Evolutionary conservation across 805 yeast species (phyloP).

Genomic region (Kuraishia capsulata): DNA sequence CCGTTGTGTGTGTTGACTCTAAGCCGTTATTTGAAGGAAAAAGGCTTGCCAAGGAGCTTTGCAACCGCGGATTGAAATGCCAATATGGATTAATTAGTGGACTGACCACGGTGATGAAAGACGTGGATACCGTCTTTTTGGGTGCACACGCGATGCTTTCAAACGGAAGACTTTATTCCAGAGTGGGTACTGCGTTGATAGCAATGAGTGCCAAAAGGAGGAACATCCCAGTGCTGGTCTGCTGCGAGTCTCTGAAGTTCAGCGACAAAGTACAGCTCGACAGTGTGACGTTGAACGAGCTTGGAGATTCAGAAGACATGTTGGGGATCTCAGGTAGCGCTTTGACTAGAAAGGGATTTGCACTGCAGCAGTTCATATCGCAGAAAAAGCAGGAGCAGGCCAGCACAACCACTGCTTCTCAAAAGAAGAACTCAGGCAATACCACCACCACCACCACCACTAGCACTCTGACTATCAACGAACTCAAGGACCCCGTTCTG

Average conservation of each 20-base stretch:
- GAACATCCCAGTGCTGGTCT: conserved; percentile 88
- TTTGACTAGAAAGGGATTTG: conserved; percentile 44
- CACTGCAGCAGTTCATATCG: conserved; percentile 53
- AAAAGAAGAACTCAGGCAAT: conserved; percentile 14
- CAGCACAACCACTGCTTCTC: background rate
- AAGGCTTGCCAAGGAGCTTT: conserved; percentile 56
- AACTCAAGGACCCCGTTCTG: conserved; percentile 34
- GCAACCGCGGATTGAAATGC: conserved; percentile 55
- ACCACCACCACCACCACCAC: conserved; percentile 16
- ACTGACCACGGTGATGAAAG: conserved; percentile 69
- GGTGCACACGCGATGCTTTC: conserved; percentile 98
- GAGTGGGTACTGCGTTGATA: conserved; percentile 91
- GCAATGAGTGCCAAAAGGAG: conserved; percentile 86
- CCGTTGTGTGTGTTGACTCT: conserved; percentile 83
- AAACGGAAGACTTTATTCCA: conserved; percentile 84
- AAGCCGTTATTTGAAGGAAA: conserved; percentile 94
- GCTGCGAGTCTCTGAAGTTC: conserved; percentile 92
- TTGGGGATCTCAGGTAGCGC: conserved; percentile 38
- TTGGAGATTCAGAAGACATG: conserved; percentile 63
- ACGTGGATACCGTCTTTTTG: conserved; percentile 82
- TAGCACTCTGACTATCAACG: conserved; percentile 13
- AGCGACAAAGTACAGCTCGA: conserved; percentile 93
- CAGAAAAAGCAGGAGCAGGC: conserved; percentile 24
- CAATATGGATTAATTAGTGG: conserved; percentile 77
- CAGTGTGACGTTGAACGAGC: conserved; percentile 88